These are phyloP conservation scores for Marasmius fiardii DNA, from an alignment of 1,284 basidiomycete genomes.

Conservation along the genomic window DNA sequence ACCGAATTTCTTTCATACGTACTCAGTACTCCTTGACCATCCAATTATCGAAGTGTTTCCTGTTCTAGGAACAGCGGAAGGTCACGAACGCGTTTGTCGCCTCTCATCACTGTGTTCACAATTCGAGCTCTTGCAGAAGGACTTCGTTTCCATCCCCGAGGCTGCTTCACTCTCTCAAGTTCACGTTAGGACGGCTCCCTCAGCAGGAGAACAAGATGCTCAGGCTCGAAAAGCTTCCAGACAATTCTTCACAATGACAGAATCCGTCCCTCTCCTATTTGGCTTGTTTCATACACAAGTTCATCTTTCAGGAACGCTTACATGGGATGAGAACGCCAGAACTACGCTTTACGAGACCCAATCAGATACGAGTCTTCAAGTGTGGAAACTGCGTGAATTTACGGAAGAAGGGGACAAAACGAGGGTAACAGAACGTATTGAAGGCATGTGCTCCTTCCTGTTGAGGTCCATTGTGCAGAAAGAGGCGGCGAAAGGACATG, in stretches of 20 bases:
- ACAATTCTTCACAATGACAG: constrained; percentile 28
- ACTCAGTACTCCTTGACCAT: constrained; percentile 26
- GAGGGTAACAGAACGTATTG: constrained; percentile 28
- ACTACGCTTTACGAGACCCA: constrained; percentile 28
- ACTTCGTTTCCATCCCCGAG: constrained; percentile 21
- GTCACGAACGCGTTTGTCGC: constrained; percentile 29
- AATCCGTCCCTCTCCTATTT: constrained; percentile 30
- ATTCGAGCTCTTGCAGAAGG: constrained; percentile 24
- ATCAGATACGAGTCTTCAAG: constrained; percentile 21
- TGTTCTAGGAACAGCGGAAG: constrained; percentile 26
- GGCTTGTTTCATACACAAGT: constrained; percentile 25
- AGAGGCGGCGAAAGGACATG: constrained; percentile 23
- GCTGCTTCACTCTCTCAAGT: constrained; percentile 15
- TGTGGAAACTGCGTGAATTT: constrained; percentile 31
- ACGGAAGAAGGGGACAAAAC: constrained; percentile 23
- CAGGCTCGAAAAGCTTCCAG: constrained; percentile 19
- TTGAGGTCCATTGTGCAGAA: constrained; percentile 26
- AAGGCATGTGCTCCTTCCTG: constrained; percentile 26
- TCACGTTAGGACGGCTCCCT: constrained; percentile 15
- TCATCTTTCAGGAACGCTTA: constrained; percentile 26
- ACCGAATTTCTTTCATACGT: constrained; percentile 28
- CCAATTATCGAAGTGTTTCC: constrained; percentile 27
- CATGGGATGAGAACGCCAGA: constrained; percentile 27
- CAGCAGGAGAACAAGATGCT: background rate
- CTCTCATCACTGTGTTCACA: constrained; percentile 27